Conservation (phyloP, 176 grass and related monocot genomes). For the Pontederia crassipes region DNA sequence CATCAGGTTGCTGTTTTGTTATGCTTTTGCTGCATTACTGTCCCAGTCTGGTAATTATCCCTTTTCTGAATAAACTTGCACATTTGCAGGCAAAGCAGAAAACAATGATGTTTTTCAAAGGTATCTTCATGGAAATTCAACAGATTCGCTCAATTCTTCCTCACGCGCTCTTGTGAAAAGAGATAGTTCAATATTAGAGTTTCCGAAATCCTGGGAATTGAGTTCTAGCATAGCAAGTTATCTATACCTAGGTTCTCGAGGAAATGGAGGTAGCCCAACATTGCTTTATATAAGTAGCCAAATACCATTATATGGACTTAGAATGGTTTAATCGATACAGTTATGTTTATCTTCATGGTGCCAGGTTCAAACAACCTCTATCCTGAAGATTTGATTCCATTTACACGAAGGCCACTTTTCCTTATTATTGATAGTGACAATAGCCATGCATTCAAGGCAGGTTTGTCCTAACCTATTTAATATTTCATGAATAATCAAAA, state of each 20-base stretch:
- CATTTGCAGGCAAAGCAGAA: constrained; percentile 42
- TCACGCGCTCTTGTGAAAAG: neutral
- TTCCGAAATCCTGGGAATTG: constrained; percentile 26
- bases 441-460: constrained; percentile 99
- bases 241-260: constrained; percentile 76
- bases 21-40: constrained; percentile 20
- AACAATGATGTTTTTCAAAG: constrained; percentile 43
- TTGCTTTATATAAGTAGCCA: neutral
- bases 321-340: constrained; percentile 2
- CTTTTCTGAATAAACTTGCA: constrained; percentile 1
- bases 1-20: constrained; percentile 62
- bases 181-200: constrained; percentile 6
- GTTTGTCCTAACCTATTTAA: constrained; percentile 87
- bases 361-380: constrained; percentile 79
- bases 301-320: constrained; percentile 5
- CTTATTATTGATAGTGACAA: constrained; percentile 90
- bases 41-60: constrained; percentile 21
- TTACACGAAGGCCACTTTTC: constrained; percentile 92
- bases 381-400: constrained; percentile 91
- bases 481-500: constrained; percentile 8
- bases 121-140: constrained; percentile 33
- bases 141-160: constrained; percentile 8
- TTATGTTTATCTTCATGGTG: neutral
- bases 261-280: constrained; percentile 47
- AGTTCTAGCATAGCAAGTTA: constrained; percentile 38